Percentiles rank a stretch among this genome's conserved stretches.
Conservation (phyloP, 1,284 basidiomycete species). For the Cerioporus squamosus region DNA sequence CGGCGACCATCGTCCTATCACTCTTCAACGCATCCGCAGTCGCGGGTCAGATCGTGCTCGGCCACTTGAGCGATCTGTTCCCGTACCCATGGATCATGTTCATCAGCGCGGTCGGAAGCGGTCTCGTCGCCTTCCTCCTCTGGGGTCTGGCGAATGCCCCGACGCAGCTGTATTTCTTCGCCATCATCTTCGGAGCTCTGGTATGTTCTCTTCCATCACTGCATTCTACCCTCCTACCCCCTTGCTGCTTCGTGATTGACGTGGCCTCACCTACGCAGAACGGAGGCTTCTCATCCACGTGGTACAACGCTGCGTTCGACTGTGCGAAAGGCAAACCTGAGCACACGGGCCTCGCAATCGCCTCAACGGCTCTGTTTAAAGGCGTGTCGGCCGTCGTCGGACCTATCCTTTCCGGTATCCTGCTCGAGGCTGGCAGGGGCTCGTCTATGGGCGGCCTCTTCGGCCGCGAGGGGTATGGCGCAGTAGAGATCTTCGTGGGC, state of each 20-base stretch:
- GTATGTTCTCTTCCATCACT: conserved; percentile 23
- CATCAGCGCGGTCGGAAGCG: conserved; percentile 27
- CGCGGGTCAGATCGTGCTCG: conserved; percentile 32
- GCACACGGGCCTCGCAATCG: conserved; percentile 28
- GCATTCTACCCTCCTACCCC: no score
- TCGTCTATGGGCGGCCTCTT: conserved; percentile 18
- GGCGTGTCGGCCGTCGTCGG: conserved; percentile 31
- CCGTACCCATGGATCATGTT: conserved; percentile 34
- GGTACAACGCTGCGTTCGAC: conserved; percentile 30
- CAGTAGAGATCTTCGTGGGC: conserved; percentile 34
- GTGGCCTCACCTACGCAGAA: conserved; percentile 13
- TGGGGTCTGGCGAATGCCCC: conserved; percentile 32
- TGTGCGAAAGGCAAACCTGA: conserved; percentile 31
- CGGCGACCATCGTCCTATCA: conserved; percentile 31
- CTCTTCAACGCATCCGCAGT: conserved; percentile 34
- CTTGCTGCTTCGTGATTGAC: background rate
- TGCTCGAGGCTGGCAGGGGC: conserved; percentile 28
- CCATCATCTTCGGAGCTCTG: conserved; percentile 33
- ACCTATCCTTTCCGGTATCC: conserved; percentile 28
- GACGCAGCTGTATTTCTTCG: conserved; percentile 31
- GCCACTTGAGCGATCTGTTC: conserved; percentile 31
- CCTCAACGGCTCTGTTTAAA: conserved; percentile 27
- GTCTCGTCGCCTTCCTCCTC: conserved; percentile 31
- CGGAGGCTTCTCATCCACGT: conserved; percentile 31
- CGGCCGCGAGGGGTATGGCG: conserved; percentile 30